phyloP scores from a whole-genome alignment of 2,329 filamentous ascomycete genomes.

The Didymella exigua region DNA sequence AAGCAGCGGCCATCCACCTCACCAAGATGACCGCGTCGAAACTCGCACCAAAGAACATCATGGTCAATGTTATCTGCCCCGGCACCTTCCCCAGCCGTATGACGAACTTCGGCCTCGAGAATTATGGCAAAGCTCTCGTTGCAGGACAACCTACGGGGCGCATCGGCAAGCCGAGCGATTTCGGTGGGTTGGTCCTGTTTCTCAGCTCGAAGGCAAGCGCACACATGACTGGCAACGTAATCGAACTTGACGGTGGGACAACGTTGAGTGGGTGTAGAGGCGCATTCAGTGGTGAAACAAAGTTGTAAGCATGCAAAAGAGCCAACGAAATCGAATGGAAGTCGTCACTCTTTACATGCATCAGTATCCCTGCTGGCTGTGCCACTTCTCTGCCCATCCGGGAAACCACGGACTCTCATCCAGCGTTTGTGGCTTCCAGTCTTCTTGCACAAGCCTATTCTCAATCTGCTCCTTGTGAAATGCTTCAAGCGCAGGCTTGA shows the following conservation, averaged over 20 bases:
- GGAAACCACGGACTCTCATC: conserved; percentile 77
- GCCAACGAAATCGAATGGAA: not conserved
- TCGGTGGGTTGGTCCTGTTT: conserved; percentile 55
- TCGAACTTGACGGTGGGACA: conserved; percentile 57
- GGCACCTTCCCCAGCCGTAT: conserved; percentile 60
- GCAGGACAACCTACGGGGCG: conserved; percentile 54
- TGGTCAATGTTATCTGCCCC: conserved; percentile 54
- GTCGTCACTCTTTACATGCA: no score
- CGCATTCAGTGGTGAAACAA: conserved; percentile 32
- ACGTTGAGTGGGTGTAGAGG: conserved; percentile 51
- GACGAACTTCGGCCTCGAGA: conserved; percentile 60
- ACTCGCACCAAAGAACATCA: conserved; percentile 59
- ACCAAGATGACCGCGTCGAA: conserved; percentile 59
- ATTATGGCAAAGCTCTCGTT: conserved; percentile 56
- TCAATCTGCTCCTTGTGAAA: conserved; percentile 71
- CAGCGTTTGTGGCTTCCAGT: conserved; percentile 72
- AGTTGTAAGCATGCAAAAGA: conserved; percentile 24
- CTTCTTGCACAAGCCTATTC: conserved; percentile 62
- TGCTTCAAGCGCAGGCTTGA: conserved; percentile 66
- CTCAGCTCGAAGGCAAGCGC: conserved; percentile 45
- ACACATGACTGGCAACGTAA: conserved; percentile 56
- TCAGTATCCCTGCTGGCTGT: conserved; percentile 65
- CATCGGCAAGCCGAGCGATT: conserved; percentile 56
- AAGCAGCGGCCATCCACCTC: conserved; percentile 60
- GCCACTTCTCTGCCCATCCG: conserved; percentile 79